Evolutionary conservation across 495 filamentous ascomycete species (phyloP), one percentile per base, ranked within the genome.

Genomic region (Penicillium paradoxum): DNA sequence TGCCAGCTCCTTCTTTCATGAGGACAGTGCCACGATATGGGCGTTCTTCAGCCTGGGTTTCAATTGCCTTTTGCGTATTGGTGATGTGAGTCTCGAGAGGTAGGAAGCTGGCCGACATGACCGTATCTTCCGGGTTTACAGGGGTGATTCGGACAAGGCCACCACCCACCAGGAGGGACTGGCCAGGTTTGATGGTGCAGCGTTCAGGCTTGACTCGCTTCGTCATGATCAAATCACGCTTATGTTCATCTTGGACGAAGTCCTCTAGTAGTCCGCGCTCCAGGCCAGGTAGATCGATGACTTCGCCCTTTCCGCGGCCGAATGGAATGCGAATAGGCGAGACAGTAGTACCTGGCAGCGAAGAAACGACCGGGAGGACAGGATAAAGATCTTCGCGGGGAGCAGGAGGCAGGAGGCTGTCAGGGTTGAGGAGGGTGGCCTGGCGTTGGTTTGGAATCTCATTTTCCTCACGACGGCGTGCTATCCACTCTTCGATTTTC

Each of bases 201-300:
- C 90, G 87, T 52, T 86, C 68, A 2, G 90, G 84, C 10, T 78
- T 73, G 47, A 86, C 64, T 5, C 89, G 83, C 30, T 76, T 74
- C 18, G 79, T 81, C 90, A 99, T 93, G 48, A 90, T 76, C 40
- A 99, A 75, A 22, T 81, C 75, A 6, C 68, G 63, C 47, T 83
- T 84, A 56, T 86, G 68, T 32, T 85, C 73, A 44, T 82, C 74
- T 4, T 74, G 64, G 17, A 97, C 85, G 66, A 85, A 82, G 7
- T 78, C 61, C 27, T 86, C 81, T 3, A 99, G 75, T 11, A 82
- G 79, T 22, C 79, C 81, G 18, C 95, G 84, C 17, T 86, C 77
- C 13, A 99, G 73, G 9, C 93, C 93, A 0, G 93, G 93, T 11
- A 99, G 80, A 63, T 95, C 93, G 60, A 99, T 88, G n/a, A 99